Evolutionary conservation across 1,284 basidiomycete genomes (phyloP).

Genomic region (Ustilago nuda): DNA sequence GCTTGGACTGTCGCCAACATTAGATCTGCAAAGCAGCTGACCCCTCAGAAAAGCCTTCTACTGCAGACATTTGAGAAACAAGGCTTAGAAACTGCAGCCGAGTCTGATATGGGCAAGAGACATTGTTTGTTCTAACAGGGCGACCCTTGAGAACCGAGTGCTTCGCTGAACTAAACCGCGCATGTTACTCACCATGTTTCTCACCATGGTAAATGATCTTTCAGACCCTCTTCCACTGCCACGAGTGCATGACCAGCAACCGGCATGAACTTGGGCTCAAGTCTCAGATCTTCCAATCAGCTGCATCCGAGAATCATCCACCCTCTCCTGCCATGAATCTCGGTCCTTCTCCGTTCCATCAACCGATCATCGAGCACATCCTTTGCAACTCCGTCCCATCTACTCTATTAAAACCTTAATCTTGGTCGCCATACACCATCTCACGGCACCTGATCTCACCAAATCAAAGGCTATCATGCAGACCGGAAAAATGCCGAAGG

Average conservation of each 20-base stretch:
- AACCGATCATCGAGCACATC: background rate
- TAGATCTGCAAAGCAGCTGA: background rate
- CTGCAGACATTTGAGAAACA: background rate
- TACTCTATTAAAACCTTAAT: background rate
- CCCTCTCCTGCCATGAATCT: background rate
- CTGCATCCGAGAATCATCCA: background rate
- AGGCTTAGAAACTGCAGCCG: background rate
- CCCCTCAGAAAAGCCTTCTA: background rate
- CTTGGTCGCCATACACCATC: background rate
- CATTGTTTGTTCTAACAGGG: too few species aligned
- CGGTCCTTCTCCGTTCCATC: background rate
- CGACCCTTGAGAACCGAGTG: too few species aligned
- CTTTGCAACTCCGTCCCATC: background rate
- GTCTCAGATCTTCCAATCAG: slow-evolving; percentile 14
- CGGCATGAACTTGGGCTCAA: background rate
- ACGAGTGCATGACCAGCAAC: background rate
- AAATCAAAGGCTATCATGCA: background rate
- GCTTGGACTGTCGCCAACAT: background rate
- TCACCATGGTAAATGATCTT: background rate
- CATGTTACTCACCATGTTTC: background rate
- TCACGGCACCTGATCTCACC: background rate
- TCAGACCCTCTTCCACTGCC: background rate
- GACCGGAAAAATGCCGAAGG: background rate
- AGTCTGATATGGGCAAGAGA: background rate
- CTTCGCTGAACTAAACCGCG: background rate